Percentiles rank a stretch among this genome's conserved stretches.
Evolutionary conservation across 768 basidiomycete species (phyloP).

Genomic region (Leccinum ochraceum): DNA sequence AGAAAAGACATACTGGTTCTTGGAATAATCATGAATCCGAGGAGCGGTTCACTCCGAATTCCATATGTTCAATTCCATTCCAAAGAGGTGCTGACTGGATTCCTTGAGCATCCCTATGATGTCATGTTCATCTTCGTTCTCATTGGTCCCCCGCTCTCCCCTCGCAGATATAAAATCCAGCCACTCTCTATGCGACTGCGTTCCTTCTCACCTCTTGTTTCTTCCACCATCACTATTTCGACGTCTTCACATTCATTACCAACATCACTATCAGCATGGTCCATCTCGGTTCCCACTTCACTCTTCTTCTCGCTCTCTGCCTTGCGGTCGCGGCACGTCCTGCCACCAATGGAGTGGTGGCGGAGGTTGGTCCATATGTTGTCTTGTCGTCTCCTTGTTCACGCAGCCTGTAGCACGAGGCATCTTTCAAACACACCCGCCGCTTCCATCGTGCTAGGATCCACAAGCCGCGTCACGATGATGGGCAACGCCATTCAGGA

Average conservation of each 20-base stretch:
- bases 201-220: constrained; percentile 8
- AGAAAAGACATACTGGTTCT: neutral
- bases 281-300: constrained; percentile 31
- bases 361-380: constrained; percentile 12
- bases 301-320: constrained; percentile 31
- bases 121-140: constrained; percentile 17
- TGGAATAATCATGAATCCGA: too few relatives aligned
- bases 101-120: constrained; percentile 15
- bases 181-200: neutral
- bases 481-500: constrained; percentile 26
- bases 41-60: neutral
- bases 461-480: constrained; percentile 17
- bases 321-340: constrained; percentile 21
- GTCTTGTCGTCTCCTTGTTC: neutral
- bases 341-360: constrained; percentile 6
- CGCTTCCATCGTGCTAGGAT: constrained; percentile 13
- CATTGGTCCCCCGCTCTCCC: constrained; percentile 7
- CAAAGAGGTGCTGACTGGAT: constrained; percentile 4
- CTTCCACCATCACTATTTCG: constrained; percentile 16
- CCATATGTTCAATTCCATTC: constrained; percentile 4
- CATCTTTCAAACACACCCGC: constrained; percentile 10
- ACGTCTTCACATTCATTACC: constrained; percentile 26
- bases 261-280: constrained; percentile 33
- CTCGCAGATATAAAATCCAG: constrained; percentile 25
- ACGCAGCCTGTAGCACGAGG: constrained; percentile 12